phyloP scores from a whole-genome alignment of 2,329 filamentous ascomycete genomes.

The Endocalyx cinctus region DNA sequence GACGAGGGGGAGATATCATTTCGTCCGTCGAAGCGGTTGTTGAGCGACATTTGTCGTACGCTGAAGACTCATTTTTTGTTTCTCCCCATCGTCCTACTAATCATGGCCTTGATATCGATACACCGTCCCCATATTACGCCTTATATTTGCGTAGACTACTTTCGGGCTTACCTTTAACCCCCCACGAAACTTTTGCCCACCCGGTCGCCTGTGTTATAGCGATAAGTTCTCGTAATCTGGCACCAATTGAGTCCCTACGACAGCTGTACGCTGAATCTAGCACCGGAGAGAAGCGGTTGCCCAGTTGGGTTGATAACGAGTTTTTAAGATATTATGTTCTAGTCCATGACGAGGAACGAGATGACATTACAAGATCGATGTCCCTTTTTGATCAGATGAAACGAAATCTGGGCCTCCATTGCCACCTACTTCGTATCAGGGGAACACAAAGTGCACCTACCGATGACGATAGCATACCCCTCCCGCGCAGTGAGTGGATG shows the following conservation, averaged over 20 bases:
- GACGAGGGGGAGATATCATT: slow-evolving; percentile 40
- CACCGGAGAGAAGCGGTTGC: slow-evolving; percentile 67
- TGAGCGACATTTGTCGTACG: slow-evolving; percentile 71
- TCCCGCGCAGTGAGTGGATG: slow-evolving; percentile 84
- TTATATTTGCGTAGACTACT: slow-evolving; percentile 80
- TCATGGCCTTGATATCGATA: slow-evolving; percentile 40
- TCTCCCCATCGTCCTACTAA: slow-evolving; percentile 33
- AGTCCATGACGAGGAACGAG: slow-evolving; percentile 91
- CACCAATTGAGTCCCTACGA: slow-evolving; percentile 82
- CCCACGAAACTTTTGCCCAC: slow-evolving; percentile 91
- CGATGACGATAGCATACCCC: slow-evolving; percentile 81
- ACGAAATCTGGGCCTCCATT: slow-evolving; percentile 92
- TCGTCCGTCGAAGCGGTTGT: slow-evolving; percentile 75
- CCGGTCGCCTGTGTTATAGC: slow-evolving; percentile 93
- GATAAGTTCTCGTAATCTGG: slow-evolving; percentile 81
- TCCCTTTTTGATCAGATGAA: slow-evolving; percentile 98
- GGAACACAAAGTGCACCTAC: slow-evolving; percentile 81
- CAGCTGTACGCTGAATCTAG: slow-evolving; percentile 82
- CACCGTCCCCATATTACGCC: slow-evolving; percentile 75
- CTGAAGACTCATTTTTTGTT: slow-evolving; percentile 55
- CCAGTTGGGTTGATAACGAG: slow-evolving; percentile 83
- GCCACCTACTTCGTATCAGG: slow-evolving; percentile 81
- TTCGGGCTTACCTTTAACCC: slow-evolving; percentile 70
- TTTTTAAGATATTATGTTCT: slow-evolving; percentile 95
- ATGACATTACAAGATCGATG: slow-evolving; percentile 87